phyloP scores from a whole-genome alignment of 2,329 filamentous ascomycete species.

The Cryphonectria japonica region DNA sequence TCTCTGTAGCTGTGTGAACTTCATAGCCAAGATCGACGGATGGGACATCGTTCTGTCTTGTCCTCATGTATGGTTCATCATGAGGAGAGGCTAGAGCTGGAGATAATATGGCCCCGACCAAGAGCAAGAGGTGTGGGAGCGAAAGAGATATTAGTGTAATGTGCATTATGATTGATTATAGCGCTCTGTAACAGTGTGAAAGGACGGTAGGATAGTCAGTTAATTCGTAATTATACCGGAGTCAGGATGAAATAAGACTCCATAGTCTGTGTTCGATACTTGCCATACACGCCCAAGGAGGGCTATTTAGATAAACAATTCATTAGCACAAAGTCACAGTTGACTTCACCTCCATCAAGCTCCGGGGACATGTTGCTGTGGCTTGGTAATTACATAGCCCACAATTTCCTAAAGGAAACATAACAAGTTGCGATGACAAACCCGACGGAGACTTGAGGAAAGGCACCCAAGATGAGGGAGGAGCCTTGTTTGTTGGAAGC shows the following conservation, averaged over 20 bases:
- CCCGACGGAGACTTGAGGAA: no score
- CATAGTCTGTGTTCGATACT: background rate
- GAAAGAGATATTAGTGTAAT: background rate
- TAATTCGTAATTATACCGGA: background rate
- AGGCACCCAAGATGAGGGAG: background rate
- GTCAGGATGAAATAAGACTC: background rate
- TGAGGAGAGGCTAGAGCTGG: conserved; percentile 12
- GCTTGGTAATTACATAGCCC: background rate
- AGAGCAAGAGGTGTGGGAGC: background rate
- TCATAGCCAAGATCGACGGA: conserved; percentile 37
- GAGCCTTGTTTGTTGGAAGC: background rate
- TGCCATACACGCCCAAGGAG: background rate
- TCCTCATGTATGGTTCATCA: background rate
- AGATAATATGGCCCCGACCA: background rate
- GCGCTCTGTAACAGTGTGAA: background rate
- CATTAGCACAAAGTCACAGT: background rate
- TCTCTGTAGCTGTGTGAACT: conserved; percentile 33
- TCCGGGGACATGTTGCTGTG: background rate
- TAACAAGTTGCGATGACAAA: no score
- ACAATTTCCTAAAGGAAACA: background rate
- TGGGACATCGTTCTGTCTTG: conserved; percentile 16
- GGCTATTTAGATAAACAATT: background rate
- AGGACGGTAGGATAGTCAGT: background rate
- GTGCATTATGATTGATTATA: background rate
- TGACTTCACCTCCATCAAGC: background rate